Conservation (phyloP, 768 basidiomycete species). For the Cantharellus cinnabarinus region DNA sequence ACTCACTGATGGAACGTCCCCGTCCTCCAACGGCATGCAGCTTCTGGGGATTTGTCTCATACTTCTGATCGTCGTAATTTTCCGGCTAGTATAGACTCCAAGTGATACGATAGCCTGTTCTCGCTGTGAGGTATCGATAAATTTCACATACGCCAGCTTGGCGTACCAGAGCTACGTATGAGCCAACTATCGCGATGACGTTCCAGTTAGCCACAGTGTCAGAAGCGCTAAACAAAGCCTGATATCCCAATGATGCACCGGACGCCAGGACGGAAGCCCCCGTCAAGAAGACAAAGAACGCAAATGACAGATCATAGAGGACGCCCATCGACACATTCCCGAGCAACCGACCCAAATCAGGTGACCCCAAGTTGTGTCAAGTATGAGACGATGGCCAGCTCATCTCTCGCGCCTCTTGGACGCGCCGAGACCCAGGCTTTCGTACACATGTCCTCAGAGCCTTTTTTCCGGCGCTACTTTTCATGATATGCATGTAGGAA, state of each 20-base stretch:
- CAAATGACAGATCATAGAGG: slow-evolving; percentile 1
- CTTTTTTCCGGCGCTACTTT: no score
- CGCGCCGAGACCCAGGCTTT: no score
- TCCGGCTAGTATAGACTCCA: slow-evolving; percentile 5
- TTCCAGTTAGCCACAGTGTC: slow-evolving; percentile 6
- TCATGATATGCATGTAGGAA: no score
- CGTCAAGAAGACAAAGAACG: neutral
- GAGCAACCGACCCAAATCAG: no score
- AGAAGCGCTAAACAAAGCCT: slow-evolving; percentile 3
- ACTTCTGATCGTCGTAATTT: neutral
- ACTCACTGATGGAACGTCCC: slow-evolving; percentile 7
- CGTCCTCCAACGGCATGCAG: slow-evolving; percentile 5
- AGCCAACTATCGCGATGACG: slow-evolving; percentile 8
- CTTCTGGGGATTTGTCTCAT: slow-evolving; percentile 7
- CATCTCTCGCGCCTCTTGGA: no score
- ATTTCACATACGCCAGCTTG: neutral
- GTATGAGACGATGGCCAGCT: no score
- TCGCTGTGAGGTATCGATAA: neutral
- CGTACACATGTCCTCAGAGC: no score
- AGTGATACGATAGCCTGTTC: slow-evolving; percentile 5
- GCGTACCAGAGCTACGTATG: slow-evolving; percentile 7
- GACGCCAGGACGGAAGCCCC: slow-evolving; percentile 1
- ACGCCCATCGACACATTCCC: neutral
- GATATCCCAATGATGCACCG: slow-evolving; percentile 4
- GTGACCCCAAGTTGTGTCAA: no score